Evolutionary conservation across 1,284 basidiomycete species (phyloP).

Genomic region (Puccinia sorghi): DNA sequence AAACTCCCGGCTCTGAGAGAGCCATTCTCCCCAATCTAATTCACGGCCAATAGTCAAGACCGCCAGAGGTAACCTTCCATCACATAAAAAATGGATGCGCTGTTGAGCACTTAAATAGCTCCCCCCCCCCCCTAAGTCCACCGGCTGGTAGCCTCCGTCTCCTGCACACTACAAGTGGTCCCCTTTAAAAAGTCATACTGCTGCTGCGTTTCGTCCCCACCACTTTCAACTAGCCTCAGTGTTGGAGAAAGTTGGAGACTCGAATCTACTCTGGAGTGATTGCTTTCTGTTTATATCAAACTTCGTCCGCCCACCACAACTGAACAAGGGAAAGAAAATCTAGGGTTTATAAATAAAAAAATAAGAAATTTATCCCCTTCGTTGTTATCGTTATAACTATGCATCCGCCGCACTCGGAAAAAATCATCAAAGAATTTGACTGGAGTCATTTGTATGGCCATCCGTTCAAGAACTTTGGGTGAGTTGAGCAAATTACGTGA

Average conservation of each 20-base stretch:
- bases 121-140: background rate
- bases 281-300: no score
- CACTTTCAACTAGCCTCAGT: background rate
- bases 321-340: no score
- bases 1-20: background rate
- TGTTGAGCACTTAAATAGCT: background rate
- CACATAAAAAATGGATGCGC: background rate
- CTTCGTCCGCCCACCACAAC: no score
- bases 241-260: background rate
- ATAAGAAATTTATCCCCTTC: background rate
- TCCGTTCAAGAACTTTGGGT: slow-evolving; percentile 25
- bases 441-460: slow-evolving; percentile 25
- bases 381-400: background rate
- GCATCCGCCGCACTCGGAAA: slow-evolving; percentile 10
- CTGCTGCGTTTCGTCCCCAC: background rate
- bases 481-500: background rate
- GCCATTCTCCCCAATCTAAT: background rate
- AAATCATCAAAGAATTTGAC: slow-evolving; percentile 22
- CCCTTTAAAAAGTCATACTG: background rate
- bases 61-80: no score
- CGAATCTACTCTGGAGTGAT: background rate
- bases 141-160: no score
- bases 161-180: no score
- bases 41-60: background rate
- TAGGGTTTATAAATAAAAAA: background rate